Percentiles rank a stretch among this genome's conserved stretches.
phyloP scores from a whole-genome alignment of 306 rosid species.

The Prunus armeniaca region DNA sequence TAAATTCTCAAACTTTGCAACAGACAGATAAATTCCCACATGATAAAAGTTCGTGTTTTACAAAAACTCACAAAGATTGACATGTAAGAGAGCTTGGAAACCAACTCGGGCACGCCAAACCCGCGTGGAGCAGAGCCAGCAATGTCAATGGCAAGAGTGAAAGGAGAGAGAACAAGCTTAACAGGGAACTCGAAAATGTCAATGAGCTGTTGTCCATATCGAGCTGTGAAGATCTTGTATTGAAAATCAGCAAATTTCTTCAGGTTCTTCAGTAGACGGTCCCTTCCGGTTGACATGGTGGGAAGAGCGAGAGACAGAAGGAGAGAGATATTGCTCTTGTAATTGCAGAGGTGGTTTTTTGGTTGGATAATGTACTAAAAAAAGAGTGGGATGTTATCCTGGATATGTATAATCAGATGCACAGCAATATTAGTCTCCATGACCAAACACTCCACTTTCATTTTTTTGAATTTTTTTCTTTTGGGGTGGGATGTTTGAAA shows the following conservation, averaged over 20 bases:
- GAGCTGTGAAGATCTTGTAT: conserved; percentile 48
- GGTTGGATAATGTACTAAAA: neutral
- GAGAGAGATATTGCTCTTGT: neutral
- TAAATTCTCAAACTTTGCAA: neutral
- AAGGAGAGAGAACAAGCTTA: conserved; percentile 71
- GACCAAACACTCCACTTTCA: neutral
- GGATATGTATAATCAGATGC: neutral
- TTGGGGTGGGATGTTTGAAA: too few species aligned
- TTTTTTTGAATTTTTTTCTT: neutral
- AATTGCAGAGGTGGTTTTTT: neutral
- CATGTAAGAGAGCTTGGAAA: conserved; percentile 81
- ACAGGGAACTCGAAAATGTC: conserved; percentile 76
- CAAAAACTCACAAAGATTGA: conserved; percentile 72
- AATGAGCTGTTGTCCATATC: conserved; percentile 63
- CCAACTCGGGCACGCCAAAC: conserved; percentile 89
- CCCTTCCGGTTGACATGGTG: conserved; percentile 50
- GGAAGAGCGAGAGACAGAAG: conserved; percentile 8
- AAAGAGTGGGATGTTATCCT: neutral
- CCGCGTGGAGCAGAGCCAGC: conserved; percentile 96
- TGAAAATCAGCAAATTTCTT: conserved; percentile 47
- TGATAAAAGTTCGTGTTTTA: neutral
- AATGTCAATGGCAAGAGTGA: conserved; percentile 72
- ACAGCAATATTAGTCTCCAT: neutral
- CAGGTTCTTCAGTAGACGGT: conserved; percentile 43
- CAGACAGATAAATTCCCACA: neutral